A percentile compares a stretch with the other conserved stretches of the same genome.
Conservation (phyloP, 352 stramenopile genomes). For the Phytophthora aleatoria region DNA sequence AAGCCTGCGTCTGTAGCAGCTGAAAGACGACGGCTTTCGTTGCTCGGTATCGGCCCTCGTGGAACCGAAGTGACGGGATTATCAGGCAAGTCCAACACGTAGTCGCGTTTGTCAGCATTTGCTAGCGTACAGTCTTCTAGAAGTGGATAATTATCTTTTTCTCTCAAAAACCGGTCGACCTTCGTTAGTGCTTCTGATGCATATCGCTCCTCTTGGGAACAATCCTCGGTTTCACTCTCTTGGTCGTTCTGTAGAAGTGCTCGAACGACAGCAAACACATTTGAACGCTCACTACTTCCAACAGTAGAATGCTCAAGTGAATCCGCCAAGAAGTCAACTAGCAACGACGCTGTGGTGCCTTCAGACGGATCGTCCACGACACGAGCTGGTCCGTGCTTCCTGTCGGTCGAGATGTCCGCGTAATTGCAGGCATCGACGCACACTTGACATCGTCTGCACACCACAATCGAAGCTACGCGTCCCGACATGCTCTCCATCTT, state of each 20-base stretch:
- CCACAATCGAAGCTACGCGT: constrained; percentile 19
- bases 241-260: constrained; percentile 14
- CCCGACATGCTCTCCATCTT: constrained; percentile 27
- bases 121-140: constrained; percentile 34
- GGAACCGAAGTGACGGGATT: constrained; percentile 10
- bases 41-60: constrained; percentile 24
- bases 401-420: constrained; percentile 36
- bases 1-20: constrained; percentile 12
- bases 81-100: constrained; percentile 35
- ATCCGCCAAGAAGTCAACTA: constrained; percentile 21
- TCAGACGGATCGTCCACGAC: constrained; percentile 15
- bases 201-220: not conserved
- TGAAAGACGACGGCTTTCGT: constrained; percentile 28
- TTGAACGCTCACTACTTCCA: constrained; percentile 22
- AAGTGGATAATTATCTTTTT: constrained; percentile 14
- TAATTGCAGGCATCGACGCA: constrained; percentile 33
- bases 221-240: not conserved
- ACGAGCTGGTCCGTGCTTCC: constrained; percentile 14
- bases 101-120: constrained; percentile 40
- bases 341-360: constrained; percentile 11
- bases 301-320: constrained; percentile 16
- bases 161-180: constrained; percentile 22
- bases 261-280: constrained; percentile 32
- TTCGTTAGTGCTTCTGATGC: not conserved
- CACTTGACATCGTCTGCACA: constrained; percentile 31